Percentiles rank a stretch among this genome's conserved stretches.
Conservation (phyloP, 2,329 filamentous ascomycete genomes). For the Fusarium robinianum region DNA sequence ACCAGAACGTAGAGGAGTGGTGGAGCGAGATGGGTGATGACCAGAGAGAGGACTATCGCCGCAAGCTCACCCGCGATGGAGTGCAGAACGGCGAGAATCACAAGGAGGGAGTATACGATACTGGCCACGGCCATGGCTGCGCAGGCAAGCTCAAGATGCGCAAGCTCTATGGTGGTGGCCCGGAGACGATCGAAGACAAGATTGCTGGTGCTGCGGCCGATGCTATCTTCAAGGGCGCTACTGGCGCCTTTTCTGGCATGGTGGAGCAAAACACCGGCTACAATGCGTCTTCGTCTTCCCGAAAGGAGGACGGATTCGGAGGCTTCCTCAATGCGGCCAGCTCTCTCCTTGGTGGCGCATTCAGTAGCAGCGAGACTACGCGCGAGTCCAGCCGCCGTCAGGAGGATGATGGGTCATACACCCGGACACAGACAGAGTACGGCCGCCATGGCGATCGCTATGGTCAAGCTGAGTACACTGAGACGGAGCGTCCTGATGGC, state of each 20-base stretch:
- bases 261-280: constrained; percentile 53
- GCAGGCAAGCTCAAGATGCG: constrained; percentile 77
- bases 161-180: constrained; percentile 59
- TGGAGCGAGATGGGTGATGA: constrained; percentile 70
- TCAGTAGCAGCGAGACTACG: constrained; percentile 60
- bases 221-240: constrained; percentile 62
- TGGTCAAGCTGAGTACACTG: constrained; percentile 62
- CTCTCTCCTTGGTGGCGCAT: constrained; percentile 66
- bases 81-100: constrained; percentile 81
- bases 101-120: constrained; percentile 81
- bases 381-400: constrained; percentile 57
- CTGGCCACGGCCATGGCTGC: constrained; percentile 84
- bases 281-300: constrained; percentile 43
- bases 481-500: constrained; percentile 63
- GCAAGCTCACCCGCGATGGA: constrained; percentile 77
- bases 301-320: constrained; percentile 58
- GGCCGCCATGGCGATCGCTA: constrained; percentile 61
- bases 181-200: constrained; percentile 57
- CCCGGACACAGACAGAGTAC: constrained; percentile 64
- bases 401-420: constrained; percentile 64
- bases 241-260: constrained; percentile 54
- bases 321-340: constrained; percentile 73
- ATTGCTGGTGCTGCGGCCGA: constrained; percentile 61
- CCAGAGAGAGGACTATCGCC: constrained; percentile 69
- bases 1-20: constrained; percentile 79